Conservation (phyloP, 139 green algal species). For the Penium margaritaceum region DNA sequence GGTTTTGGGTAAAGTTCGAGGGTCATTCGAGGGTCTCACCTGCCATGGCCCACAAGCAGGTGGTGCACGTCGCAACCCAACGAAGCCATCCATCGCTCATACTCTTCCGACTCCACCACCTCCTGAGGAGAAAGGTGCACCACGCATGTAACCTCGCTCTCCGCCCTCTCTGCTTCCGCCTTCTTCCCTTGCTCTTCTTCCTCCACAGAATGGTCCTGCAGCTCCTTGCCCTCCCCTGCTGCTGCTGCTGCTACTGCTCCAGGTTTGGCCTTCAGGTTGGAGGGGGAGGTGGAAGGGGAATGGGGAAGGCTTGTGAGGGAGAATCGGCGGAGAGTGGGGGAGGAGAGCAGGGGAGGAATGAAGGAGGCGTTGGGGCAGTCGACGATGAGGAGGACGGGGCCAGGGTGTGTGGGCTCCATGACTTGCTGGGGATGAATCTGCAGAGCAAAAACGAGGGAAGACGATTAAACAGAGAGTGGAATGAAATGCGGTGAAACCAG, state of each 20-base stretch:
- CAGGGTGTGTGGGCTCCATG: conserved; percentile 62
- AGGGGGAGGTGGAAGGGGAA: too few relatives aligned
- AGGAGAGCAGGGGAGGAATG: conserved; percentile 26
- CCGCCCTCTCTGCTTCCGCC: neutral
- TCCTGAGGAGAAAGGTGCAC: conserved; percentile 59
- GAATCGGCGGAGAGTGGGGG: conserved; percentile 22
- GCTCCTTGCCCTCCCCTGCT: too few relatives aligned
- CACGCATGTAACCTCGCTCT: conserved; percentile 47
- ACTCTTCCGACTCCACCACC: conserved; percentile 47
- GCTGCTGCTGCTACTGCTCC: too few relatives aligned
- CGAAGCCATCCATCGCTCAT: conserved; percentile 41
- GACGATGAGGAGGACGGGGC: conserved; percentile 70
- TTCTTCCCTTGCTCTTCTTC: too few relatives aligned
- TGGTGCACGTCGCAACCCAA: conserved; percentile 48
- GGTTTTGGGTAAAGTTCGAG: too few relatives aligned
- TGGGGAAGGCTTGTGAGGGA: too few relatives aligned
- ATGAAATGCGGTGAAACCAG: too few relatives aligned
- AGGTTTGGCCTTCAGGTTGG: too few relatives aligned
- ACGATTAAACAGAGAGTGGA: too few relatives aligned
- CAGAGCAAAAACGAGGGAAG: too few relatives aligned
- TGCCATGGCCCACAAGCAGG: conserved; percentile 47
- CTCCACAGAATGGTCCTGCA: too few relatives aligned
- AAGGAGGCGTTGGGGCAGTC: conserved; percentile 67
- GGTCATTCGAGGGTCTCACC: too few relatives aligned
- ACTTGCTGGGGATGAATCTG: conserved; percentile 53